Evolutionary conservation across 257 asterid genomes (phyloP), one percentile per base, ranked within the genome.

Genomic region (Solanum commersonii): DNA sequence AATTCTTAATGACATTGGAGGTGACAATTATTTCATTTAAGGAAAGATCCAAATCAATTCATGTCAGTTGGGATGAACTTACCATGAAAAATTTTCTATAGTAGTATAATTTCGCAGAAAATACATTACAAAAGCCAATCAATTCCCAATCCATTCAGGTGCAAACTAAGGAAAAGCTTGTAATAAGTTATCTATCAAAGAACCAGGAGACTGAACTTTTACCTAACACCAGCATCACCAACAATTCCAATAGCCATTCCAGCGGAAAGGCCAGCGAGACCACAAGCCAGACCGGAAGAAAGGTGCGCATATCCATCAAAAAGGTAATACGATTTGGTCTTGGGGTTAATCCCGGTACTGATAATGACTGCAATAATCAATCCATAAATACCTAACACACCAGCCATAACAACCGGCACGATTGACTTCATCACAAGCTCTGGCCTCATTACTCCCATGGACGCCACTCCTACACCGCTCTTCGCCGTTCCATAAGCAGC

Each of bases 361-460:
- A 79, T 79, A 9, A 79, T 79, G 5, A 79, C 85, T 2, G 85
- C 85, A 44, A 79, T 79, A 79, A 79, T 79, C 85, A 79, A 79
- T 15, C 85, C 67, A 25, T 79, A 79, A 27, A 91, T 91, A 89
- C 93, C 93, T 68, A 91, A 87, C 70, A 91, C 93, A 22, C 93
- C 93, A 72, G 92, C 92, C 92, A 90, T 90, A 87, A 90, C 92
- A 10, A 89, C 92, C 10, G 91, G 93, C 37, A 91, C 93, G 9
- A 79, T 79, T 44, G 85, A 79, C 67, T 79, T 79, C 85, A 79
- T 79, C 85, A 79, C 85, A 15, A 79, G 67, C 85, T 79, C 85
- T 27, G 85, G 85, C 65, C 85, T 79, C 85, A 79, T 79, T 27
- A 79, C 85, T 15, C 85, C 85, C 85, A 79, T 79, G 5, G 85